A percentile compares a stretch with the other conserved stretches of the same genome.
Conservation (phyloP, 495 filamentous ascomycete species). For the Xylaria longipes region DNA sequence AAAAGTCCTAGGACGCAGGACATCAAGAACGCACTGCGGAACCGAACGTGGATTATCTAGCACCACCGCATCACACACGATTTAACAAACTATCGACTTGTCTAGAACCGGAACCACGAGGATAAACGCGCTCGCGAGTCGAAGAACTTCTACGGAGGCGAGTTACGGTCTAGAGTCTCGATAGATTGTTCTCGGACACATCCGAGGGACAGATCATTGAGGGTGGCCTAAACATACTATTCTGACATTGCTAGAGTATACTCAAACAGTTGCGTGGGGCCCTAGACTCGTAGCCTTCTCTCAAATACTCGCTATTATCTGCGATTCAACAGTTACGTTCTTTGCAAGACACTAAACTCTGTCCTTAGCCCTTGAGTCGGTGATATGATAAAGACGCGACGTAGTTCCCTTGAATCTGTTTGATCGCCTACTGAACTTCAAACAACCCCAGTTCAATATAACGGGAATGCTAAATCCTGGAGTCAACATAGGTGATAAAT, state of each 20-base stretch:
- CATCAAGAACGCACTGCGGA: conserved; percentile 23
- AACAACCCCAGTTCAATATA: not conserved
- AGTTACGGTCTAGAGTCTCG: not conserved
- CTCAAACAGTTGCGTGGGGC: too few species aligned
- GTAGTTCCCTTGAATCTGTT: not conserved
- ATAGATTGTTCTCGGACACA: not conserved
- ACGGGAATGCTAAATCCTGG: not conserved
- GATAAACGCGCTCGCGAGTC: not conserved
- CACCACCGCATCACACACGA: conserved; percentile 20
- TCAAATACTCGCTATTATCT: too few species aligned
- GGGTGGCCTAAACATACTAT: not conserved
- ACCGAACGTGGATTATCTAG: conserved; percentile 33
- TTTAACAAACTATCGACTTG: conserved; percentile 9
- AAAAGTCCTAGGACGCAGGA: not conserved
- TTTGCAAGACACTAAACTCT: too few species aligned
- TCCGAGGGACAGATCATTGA: not conserved
- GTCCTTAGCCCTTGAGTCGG: not conserved
- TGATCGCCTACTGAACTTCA: not conserved
- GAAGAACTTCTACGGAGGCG: conserved; percentile 10
- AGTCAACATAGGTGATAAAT: not conserved
- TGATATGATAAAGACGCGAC: not conserved
- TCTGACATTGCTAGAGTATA: too few species aligned
- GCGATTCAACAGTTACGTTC: too few species aligned
- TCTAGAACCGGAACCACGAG: not conserved
- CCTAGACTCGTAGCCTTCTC: too few species aligned